Percentiles rank a stretch among this genome's conserved stretches.
Evolutionary conservation across 164 flowering plant genomes (phyloP).

Genomic region (Houttuynia cordata): DNA sequence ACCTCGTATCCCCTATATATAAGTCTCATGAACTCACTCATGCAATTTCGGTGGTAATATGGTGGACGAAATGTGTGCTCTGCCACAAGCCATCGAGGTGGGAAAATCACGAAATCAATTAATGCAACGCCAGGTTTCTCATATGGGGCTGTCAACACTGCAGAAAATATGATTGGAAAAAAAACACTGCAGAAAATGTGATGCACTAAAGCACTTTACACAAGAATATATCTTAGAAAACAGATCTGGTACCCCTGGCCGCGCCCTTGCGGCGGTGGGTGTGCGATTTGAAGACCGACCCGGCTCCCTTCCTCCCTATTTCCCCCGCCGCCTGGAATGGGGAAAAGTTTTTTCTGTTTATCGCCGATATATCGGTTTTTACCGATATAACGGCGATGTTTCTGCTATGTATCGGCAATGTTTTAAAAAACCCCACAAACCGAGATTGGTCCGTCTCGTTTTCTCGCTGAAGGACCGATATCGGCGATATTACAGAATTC

Average conservation of each 20-base stretch:
- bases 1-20: conserved; percentile 91
- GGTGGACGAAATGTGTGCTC: conserved; percentile 97
- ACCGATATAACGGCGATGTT: too few relatives aligned
- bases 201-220: neutral
- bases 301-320: conserved; percentile 16
- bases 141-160: conserved; percentile 91
- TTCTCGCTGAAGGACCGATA: too few relatives aligned
- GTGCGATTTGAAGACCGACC: conserved; percentile 14
- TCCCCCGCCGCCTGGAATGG: too few relatives aligned
- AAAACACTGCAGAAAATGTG: too few relatives aligned
- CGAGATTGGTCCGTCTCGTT: too few relatives aligned
- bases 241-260: conserved; percentile 36
- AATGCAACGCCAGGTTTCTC: conserved; percentile 93
- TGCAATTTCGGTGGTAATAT: conserved; percentile 91
- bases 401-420: too few relatives aligned
- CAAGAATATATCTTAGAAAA: neutral
- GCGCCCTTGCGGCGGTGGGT: conserved; percentile 53
- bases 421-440: too few relatives aligned
- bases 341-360: too few relatives aligned
- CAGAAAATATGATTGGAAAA: neutral
- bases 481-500: too few relatives aligned
- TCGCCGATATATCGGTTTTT: too few relatives aligned
- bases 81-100: conserved; percentile 94
- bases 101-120: conserved; percentile 95
- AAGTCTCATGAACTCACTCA: conserved; percentile 98